These are phyloP conservation scores for Brassica incana DNA, from an alignment of 345 rosid species.

Conservation along the genomic window DNA sequence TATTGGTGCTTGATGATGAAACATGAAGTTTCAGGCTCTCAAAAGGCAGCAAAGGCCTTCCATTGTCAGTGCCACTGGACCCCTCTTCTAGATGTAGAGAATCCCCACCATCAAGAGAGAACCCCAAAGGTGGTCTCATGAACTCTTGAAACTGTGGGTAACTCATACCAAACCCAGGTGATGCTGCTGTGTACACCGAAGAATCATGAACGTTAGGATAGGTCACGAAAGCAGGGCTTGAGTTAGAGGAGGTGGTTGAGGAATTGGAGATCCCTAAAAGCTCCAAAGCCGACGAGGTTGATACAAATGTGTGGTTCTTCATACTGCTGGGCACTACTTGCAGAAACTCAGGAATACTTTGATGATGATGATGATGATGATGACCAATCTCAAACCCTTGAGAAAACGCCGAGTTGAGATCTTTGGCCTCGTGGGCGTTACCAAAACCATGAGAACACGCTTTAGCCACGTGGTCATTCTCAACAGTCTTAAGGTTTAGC, in stretches of 20 bases:
- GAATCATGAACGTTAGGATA: constrained; percentile 27
- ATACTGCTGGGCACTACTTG: constrained; percentile 37
- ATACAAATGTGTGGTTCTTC: constrained; percentile 37
- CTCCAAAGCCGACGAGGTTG: constrained; percentile 58
- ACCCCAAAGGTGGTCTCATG: constrained; percentile 41
- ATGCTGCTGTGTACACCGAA: constrained; percentile 25
- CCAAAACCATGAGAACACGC: constrained; percentile 47
- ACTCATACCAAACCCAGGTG: constrained; percentile 34
- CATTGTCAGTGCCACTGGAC: constrained; percentile 25
- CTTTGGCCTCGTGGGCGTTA: constrained; percentile 52
- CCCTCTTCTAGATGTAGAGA: constrained; percentile 32
- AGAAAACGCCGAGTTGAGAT: constrained; percentile 74
- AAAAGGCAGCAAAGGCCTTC: constrained; percentile 34
- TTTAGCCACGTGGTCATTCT: constrained; percentile 41
- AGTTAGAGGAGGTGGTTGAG: not conserved
- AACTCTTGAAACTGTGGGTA: constrained; percentile 41
- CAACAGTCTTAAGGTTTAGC: constrained; percentile 47
- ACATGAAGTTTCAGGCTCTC: constrained; percentile 37
- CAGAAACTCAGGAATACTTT: constrained; percentile 53
- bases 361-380: constrained; percentile 22
- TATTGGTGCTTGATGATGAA: constrained; percentile 37
- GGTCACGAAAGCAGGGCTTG: constrained; percentile 34
- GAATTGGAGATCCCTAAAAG: constrained; percentile 60
- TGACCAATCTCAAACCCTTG: constrained; percentile 45
- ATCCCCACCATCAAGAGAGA: constrained; percentile 35